Percentiles rank a stretch among this genome's conserved stretches.
phyloP scores from a whole-genome alignment of 129 eudicot species.

The sunflower (Helianthus annuus) region HanXRQr2.0-SUNRISE NC_035439.2:141500629-141501128 shows the following conservation, averaged over 20 bases:
- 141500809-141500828: not conserved
- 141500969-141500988: not conserved
- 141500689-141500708: conserved; percentile 6
- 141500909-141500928: conserved; percentile 28
- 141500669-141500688: conserved; percentile 32
- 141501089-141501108: too few relatives aligned
- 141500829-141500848: not conserved
- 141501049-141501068: too few relatives aligned
- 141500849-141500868: not conserved
- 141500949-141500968: conserved; percentile 6
- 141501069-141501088: too few relatives aligned
- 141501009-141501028: too few relatives aligned
- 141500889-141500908: conserved; percentile 12
- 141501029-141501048: too few relatives aligned
- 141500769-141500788: conserved; percentile 21
- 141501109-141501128: too few relatives aligned
- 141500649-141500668: not conserved
- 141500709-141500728: not conserved
- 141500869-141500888: conserved; percentile 17
- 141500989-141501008: too few relatives aligned
- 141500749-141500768: conserved; percentile 17
- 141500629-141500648: conserved; percentile 32
- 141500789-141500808: conserved; percentile 17
- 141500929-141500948: conserved; percentile 16
- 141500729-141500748: conserved; percentile 7